Base-by-base conservation (phyloP, 768 basidiomycete species). In the Mycena sanguinolenta region DNA sequence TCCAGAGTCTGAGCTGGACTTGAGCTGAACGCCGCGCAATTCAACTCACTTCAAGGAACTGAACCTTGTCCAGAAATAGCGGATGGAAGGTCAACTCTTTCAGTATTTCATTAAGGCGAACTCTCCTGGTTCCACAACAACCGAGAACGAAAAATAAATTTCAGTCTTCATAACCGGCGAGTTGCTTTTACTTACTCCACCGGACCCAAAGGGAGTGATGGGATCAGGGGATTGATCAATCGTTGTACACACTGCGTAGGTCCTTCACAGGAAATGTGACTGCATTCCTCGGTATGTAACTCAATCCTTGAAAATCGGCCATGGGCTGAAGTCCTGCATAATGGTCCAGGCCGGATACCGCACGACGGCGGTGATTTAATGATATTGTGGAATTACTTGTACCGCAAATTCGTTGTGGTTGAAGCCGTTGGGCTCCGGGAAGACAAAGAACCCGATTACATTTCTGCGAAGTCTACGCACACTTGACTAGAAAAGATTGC, bases 401-500 rank as follows among this genome's bases (percentile, higher is more conserved):
- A 63, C 27, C 61, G 38, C 9, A 69, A 44, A 44, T 4, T 63
- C 16, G 10, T 69, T 13, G 30, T 59, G 2, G 44, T 69, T 21
- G 27, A 69, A 25, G 49, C 34, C 1, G 9, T 69, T 25, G 67
- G 66, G 8, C n/a, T 66, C 23, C 12, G 13, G 8, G 23, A 23
- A 14, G 23, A 27, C 23, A 23, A 17, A 28, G 21, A 7, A n/a
- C 30, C 44, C 16, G 59, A n/a, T n/a, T n/a, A 10, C 13, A 38
- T 14, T 14, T 16, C 25, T 6, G 38, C 8, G 14, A 25, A 50
- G 10, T 44, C 21, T 9, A 50, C 30, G 28, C 7, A 14, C 27
- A 2, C 23, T 10, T 63, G 46, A 25, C 1, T 69, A n/a, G 68
- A 46, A 19, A 69, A 69, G 28, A 58, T 69, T 19, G 67, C 63